A percentile compares a stretch with the other conserved stretches of the same genome.
phyloP scores from a whole-genome alignment of 2,329 filamentous ascomycete genomes.

The Ascochyta rabiei region DNA sequence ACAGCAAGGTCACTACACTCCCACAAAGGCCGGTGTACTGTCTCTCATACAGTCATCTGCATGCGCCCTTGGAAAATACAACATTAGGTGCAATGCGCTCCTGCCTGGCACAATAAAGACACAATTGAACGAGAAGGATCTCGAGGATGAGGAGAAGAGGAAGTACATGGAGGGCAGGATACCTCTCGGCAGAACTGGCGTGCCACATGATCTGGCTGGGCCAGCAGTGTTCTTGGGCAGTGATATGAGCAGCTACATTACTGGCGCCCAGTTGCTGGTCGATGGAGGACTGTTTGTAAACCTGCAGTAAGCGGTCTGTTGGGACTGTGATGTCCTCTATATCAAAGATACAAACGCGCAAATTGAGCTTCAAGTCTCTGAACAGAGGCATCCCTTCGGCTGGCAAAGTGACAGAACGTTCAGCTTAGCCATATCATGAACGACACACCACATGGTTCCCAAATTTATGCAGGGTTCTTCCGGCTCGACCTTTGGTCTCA shows the following conservation, averaged over 20 bases:
- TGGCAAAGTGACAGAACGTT: not conserved
- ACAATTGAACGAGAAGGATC: slow-evolving; percentile 82
- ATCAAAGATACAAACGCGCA: not conserved
- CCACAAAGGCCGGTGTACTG: slow-evolving; percentile 79
- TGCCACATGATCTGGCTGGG: slow-evolving; percentile 73
- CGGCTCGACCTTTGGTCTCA: no score
- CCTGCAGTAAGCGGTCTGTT: slow-evolving; percentile 50
- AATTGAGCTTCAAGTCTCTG: not conserved
- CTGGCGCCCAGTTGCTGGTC: slow-evolving; percentile 80
- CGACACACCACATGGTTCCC: no score
- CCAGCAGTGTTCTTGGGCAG: slow-evolving; percentile 85
- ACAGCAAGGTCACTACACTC: slow-evolving; percentile 83
- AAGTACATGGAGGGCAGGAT: slow-evolving; percentile 82
- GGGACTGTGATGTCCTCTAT: not conserved
- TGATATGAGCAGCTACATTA: slow-evolving; percentile 65
- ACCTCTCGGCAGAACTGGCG: slow-evolving; percentile 62
- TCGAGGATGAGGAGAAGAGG: slow-evolving; percentile 74
- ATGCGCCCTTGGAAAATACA: slow-evolving; percentile 75
- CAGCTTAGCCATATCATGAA: not conserved
- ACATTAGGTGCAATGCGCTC: slow-evolving; percentile 82
- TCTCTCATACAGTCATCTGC: slow-evolving; percentile 85
- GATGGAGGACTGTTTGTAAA: slow-evolving; percentile 92
- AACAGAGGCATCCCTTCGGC: not conserved
- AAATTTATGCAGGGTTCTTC: no score
- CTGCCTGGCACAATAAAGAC: slow-evolving; percentile 84